Evolutionary conservation across 2,329 filamentous ascomycete species (phyloP).

Genomic region (Ophiostoma populinum): DNA sequence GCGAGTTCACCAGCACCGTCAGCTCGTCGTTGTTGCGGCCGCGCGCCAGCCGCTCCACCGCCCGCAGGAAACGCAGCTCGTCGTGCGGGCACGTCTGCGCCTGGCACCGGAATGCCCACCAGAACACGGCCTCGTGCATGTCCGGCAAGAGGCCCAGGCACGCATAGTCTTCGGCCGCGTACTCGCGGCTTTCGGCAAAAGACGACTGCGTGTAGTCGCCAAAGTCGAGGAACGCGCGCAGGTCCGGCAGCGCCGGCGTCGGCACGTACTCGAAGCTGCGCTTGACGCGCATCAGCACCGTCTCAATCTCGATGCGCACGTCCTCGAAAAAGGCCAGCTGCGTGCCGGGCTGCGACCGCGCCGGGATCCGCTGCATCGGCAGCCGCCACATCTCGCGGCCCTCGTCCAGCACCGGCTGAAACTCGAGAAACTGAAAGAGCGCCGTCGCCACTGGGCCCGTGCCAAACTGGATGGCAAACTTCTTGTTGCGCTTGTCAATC

Average conservation of each 20-base stretch:
- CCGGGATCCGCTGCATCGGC: slow-evolving; percentile 19
- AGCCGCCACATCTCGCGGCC: slow-evolving; percentile 19
- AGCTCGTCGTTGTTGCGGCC: slow-evolving; percentile 13
- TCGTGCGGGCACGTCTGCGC: slow-evolving; percentile 11
- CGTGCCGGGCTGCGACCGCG: slow-evolving; percentile 22
- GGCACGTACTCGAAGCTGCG: too few species aligned
- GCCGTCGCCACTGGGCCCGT: slow-evolving; percentile 24
- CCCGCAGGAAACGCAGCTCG: slow-evolving; percentile 9
- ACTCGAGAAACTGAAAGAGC: slow-evolving; percentile 33
- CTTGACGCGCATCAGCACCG: slow-evolving; percentile 16
- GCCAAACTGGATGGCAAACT: slow-evolving; percentile 36
- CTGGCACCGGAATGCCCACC: slow-evolving; percentile 15
- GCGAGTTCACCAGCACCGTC: slow-evolving; percentile 8
- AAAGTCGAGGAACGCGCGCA: slow-evolving; percentile 8
- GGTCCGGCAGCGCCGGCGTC: too few species aligned
- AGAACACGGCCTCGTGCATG: slow-evolving; percentile 14
- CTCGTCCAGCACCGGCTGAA: slow-evolving; percentile 23
- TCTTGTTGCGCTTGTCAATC: slow-evolving; percentile 39
- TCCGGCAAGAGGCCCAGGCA: slow-evolving; percentile 12
- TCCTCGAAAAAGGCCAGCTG: slow-evolving; percentile 32
- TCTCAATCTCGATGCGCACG: slow-evolving; percentile 29
- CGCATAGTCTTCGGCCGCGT: slow-evolving; percentile 10
- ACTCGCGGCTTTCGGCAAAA: not conserved
- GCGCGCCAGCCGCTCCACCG: slow-evolving; percentile 10
- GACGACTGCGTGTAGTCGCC: slow-evolving; percentile 6